These are phyloP conservation scores for Hymenoscyphus fraxineus DNA, from an alignment of 2,329 filamentous ascomycete species.

Conservation along the genomic window DNA sequence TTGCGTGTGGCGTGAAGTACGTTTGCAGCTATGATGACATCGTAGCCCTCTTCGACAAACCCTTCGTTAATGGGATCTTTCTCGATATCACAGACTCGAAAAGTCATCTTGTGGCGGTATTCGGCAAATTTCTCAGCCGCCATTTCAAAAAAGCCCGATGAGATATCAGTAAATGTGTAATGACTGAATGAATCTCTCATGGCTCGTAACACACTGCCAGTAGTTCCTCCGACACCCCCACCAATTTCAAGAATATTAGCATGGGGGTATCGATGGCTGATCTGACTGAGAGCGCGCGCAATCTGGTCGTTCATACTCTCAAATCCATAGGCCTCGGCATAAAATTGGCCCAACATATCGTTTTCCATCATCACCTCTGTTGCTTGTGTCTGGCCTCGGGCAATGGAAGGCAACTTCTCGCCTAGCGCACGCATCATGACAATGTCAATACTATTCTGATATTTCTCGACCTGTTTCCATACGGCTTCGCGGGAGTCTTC, in stretches of 20 bases:
- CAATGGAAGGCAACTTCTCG: conserved; percentile 7
- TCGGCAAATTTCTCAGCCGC: conserved; percentile 32
- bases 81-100: conserved; percentile 36
- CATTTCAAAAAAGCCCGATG: conserved; percentile 40
- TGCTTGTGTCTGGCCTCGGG: conserved; percentile 8
- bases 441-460: conserved; percentile 1
- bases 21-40: conserved; percentile 39
- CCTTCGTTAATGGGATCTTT: conserved; percentile 33
- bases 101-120: conserved; percentile 28
- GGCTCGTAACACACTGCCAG: conserved; percentile 31
- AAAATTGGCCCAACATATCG: conserved; percentile 11
- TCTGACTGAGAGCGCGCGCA: conserved; percentile 63
- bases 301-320: conserved; percentile 86
- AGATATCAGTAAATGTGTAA: conserved; percentile 47
- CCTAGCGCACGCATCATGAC: conserved; percentile 5
- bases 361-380: conserved; percentile 11
- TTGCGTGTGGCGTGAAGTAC: conserved; percentile 40
- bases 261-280: conserved; percentile 10
- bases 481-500: not conserved
- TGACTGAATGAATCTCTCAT: conserved; percentile 34
- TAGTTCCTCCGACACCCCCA: conserved; percentile 9
- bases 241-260: conserved; percentile 43
- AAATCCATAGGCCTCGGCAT: conserved; percentile 58
- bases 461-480: not conserved
- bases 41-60: conserved; percentile 34